Percentiles rank a stretch among this genome's conserved stretches.
Evolutionary conservation across 1,139 yeast species (phyloP).

Genomic region (Debaryomycetaceae sp.): DNA sequence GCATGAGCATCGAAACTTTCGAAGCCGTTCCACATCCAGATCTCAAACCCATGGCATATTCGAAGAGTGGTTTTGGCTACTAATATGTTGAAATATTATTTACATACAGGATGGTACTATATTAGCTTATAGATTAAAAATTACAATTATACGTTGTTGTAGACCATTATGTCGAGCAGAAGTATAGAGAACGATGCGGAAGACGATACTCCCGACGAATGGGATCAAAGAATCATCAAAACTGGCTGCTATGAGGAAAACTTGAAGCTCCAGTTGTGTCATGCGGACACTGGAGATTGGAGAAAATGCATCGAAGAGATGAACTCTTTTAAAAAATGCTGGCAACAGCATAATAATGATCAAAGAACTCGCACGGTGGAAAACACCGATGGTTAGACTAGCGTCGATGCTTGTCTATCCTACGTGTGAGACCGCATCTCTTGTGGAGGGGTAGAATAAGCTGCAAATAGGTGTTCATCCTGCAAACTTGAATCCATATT

Average conservation of each 20-base stretch:
- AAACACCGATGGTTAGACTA: slow-evolving; percentile 17
- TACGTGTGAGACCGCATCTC: no score
- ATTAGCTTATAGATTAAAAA: no score
- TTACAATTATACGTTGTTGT: no score
- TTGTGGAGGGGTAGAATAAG: no score
- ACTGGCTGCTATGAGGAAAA: slow-evolving; percentile 78
- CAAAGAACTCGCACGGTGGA: slow-evolving; percentile 50
- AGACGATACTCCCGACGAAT: slow-evolving; percentile 63
- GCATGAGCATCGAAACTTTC: slow-evolving; percentile 55
- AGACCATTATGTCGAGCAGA: background rate
- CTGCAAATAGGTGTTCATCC: no score
- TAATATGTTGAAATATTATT: slow-evolving; percentile 9
- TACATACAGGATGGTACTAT: no score
- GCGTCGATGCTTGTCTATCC: no score
- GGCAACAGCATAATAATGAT: slow-evolving; percentile 59
- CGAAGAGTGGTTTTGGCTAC: slow-evolving; percentile 57
- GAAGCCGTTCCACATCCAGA: slow-evolving; percentile 88
- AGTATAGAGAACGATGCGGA: slow-evolving; percentile 3
- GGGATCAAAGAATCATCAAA: slow-evolving; percentile 68
- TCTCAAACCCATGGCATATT: slow-evolving; percentile 93
- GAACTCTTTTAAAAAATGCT: slow-evolving; percentile 65
- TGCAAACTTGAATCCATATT: no score
- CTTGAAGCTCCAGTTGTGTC: slow-evolving; percentile 63
- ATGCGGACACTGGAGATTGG: slow-evolving; percentile 82
- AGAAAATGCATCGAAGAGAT: slow-evolving; percentile 65